Evolutionary conservation across 495 filamentous ascomycete species (phyloP).

Genomic region (Penicillium simplicissimum): DNA sequence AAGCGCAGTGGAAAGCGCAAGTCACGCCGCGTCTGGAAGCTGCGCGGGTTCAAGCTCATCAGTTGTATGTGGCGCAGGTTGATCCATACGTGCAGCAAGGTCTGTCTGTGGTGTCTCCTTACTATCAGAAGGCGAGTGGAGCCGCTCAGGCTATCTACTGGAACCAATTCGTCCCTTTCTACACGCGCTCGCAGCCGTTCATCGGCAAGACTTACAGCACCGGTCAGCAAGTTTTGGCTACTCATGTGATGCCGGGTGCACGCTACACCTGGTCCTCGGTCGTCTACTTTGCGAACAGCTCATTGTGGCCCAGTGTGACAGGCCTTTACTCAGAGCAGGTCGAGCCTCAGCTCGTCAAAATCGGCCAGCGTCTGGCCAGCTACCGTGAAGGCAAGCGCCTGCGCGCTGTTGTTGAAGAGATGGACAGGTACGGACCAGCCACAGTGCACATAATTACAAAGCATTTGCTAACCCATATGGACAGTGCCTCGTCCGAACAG

Average conservation of each 20-base stretch:
- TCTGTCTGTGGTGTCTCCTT: conserved; percentile 60
- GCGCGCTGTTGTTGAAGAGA: conserved; percentile 57
- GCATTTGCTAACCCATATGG: conserved; percentile 22
- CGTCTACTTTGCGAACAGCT: conserved; percentile 67
- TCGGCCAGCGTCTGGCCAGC: conserved; percentile 83
- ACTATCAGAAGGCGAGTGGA: conserved; percentile 63
- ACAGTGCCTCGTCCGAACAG: conserved; percentile 32
- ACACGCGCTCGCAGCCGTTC: conserved; percentile 70
- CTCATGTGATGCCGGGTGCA: conserved; percentile 72
- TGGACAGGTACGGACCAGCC: conserved; percentile 44
- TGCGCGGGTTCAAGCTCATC: conserved; percentile 56
- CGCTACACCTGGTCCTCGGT: conserved; percentile 67
- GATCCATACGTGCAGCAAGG: conserved; percentile 72
- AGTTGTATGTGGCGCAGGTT: conserved; percentile 67
- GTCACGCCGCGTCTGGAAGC: conserved; percentile 71
- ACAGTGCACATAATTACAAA: not conserved
- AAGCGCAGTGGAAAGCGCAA: conserved; percentile 74
- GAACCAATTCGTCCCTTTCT: conserved; percentile 72
- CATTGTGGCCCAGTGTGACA: conserved; percentile 75
- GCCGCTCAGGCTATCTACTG: conserved; percentile 67
- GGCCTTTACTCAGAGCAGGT: conserved; percentile 87
- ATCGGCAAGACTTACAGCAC: conserved; percentile 66
- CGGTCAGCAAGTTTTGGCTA: conserved; percentile 63
- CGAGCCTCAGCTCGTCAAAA: conserved; percentile 90
- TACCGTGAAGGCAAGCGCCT: conserved; percentile 70